phyloP scores from a whole-genome alignment of 2,329 filamentous ascomycete species.

The Aspergillus spinulosporus region DNA sequence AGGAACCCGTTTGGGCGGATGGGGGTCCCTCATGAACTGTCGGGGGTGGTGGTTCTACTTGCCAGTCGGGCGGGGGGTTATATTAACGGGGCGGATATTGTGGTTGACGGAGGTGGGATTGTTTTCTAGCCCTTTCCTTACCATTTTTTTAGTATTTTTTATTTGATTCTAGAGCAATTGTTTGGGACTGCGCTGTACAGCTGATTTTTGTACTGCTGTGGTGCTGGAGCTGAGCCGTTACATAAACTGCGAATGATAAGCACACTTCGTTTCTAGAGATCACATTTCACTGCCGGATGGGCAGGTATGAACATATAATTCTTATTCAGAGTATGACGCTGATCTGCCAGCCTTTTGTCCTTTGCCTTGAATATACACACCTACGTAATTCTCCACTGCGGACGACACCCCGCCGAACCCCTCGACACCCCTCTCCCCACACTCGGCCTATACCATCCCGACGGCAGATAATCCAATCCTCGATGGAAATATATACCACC shows the following conservation, averaged over 20 bases:
- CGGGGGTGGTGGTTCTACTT: constrained; percentile 62
- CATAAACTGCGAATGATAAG: too few relatives aligned
- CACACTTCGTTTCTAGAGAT: too few relatives aligned
- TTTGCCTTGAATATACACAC: too few relatives aligned
- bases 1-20: constrained; percentile 65
- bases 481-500: neutral
- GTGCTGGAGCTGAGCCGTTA: too few relatives aligned
- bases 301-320: too few relatives aligned
- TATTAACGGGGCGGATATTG: constrained; percentile 67
- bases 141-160: neutral
- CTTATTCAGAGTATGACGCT: too few relatives aligned
- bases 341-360: too few relatives aligned
- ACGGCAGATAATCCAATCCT: neutral
- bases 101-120: constrained; percentile 56
- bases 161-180: neutral
- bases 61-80: constrained; percentile 61
- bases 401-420: neutral
- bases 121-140: neutral
- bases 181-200: too few relatives aligned
- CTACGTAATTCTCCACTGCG: too few relatives aligned
- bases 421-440: neutral
- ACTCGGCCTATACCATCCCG: neutral
- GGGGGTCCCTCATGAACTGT: constrained; percentile 63
- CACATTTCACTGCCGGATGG: too few relatives aligned
- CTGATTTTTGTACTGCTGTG: too few relatives aligned